These are phyloP conservation scores for Herpotrichia juniperi DNA, from an alignment of 2,329 filamentous ascomycete genomes.

Conservation along the genomic window DNA sequence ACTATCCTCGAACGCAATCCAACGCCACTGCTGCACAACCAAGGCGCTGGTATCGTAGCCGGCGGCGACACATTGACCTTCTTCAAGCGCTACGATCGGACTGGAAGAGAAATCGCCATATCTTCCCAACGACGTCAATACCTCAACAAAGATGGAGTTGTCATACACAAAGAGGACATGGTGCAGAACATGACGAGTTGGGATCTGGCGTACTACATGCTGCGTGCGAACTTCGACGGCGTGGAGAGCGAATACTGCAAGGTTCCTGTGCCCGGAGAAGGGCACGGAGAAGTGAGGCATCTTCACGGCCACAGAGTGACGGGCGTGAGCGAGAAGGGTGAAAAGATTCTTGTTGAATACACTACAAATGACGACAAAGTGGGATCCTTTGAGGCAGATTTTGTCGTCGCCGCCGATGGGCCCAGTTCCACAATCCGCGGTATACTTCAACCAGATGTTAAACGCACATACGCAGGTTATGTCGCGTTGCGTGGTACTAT, in stretches of 20 bases:
- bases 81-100: constrained; percentile 36
- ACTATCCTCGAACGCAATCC: constrained; percentile 41
- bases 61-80: constrained; percentile 35
- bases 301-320: constrained; percentile 32
- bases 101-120: constrained; percentile 29
- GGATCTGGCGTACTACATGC: constrained; percentile 40
- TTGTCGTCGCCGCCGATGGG: constrained; percentile 39
- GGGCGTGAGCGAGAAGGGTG: constrained; percentile 18
- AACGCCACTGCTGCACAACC: constrained; percentile 34
- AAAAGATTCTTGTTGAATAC: constrained; percentile 24
- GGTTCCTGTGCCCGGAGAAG: constrained; percentile 18
- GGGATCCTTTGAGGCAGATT: constrained; percentile 28
- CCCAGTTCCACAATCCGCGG: constrained; percentile 37
- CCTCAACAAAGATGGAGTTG: constrained; percentile 31
- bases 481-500: constrained; percentile 40
- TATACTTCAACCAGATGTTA: constrained; percentile 22
- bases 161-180: constrained; percentile 34
- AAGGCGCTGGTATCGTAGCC: constrained; percentile 42
- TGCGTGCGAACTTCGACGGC: constrained; percentile 39
- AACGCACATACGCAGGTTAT: constrained; percentile 40
- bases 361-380: constrained; percentile 20
- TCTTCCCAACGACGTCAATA: constrained; percentile 34
- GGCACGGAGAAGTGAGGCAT: constrained; percentile 23
- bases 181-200: constrained; percentile 45
- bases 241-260: constrained; percentile 33